Evolutionary conservation across 345 rosid species (phyloP).

Genomic region (Syzygium aqueum): DNA sequence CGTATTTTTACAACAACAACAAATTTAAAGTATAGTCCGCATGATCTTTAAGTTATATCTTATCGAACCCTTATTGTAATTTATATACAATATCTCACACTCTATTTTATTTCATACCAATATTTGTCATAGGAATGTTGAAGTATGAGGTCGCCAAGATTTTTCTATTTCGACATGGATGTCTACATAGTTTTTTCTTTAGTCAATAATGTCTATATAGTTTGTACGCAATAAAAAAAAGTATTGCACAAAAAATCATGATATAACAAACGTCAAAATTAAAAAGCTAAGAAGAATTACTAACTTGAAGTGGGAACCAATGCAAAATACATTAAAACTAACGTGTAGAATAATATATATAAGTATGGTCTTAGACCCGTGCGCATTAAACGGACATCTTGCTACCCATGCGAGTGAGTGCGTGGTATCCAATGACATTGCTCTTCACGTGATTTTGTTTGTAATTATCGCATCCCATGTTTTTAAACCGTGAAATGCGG

Average conservation of each 20-base stretch:
- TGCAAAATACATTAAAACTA: neutral
- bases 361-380: neutral
- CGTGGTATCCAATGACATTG: neutral
- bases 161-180: neutral
- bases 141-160: neutral
- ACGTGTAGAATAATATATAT: neutral
- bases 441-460: neutral
- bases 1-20: too few relatives aligned
- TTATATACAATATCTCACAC: neutral
- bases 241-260: neutral
- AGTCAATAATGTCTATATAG: neutral
- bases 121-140: neutral
- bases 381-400: accelerated
- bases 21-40: too few relatives aligned
- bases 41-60: neutral
- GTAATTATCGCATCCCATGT: neutral
- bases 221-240: neutral
- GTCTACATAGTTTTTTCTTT: neutral
- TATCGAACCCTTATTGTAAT: neutral
- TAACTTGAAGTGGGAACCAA: neutral
- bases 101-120: neutral
- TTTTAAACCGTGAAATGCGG: neutral
- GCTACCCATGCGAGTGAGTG: accelerated
- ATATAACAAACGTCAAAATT: neutral
- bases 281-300: neutral